Conservation (phyloP, 805 yeast genomes). For the Pichia insulana region DNA sequence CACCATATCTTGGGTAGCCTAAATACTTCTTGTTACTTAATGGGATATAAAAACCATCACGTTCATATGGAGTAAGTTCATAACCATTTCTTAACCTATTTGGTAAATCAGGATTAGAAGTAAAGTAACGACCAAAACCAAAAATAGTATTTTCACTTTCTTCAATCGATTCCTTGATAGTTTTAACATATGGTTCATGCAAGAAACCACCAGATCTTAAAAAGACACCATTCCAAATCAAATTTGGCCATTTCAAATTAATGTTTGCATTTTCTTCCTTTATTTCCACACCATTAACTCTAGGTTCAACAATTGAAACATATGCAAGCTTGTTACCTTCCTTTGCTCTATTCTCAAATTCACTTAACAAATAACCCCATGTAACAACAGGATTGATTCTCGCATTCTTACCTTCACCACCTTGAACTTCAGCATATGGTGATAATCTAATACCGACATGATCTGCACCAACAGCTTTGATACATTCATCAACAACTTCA, state of each 20-base stretch:
- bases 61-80: slow-evolving; percentile 30
- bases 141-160: slow-evolving; percentile 35
- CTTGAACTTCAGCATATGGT: slow-evolving; percentile 36
- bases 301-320: slow-evolving; percentile 44
- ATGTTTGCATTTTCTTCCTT: slow-evolving; percentile 1
- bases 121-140: slow-evolving; percentile 32
- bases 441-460: slow-evolving; percentile 41
- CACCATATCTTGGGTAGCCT: slow-evolving; percentile 8
- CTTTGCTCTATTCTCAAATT: slow-evolving; percentile 29
- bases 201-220: slow-evolving; percentile 20
- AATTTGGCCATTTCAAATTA: slow-evolving; percentile 13
- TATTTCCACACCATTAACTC: slow-evolving; percentile 49
- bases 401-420: slow-evolving; percentile 29
- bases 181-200: slow-evolving; percentile 18
- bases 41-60: slow-evolving; percentile 31
- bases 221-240: slow-evolving; percentile 18
- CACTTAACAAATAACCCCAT: slow-evolving; percentile 30
- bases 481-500: slow-evolving; percentile 43
- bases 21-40: slow-evolving; percentile 11
- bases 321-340: slow-evolving; percentile 17
- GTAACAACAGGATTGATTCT: slow-evolving; percentile 29
- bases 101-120: slow-evolving; percentile 38
- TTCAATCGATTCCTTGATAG: slow-evolving; percentile 9
- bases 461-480: slow-evolving; percentile 43
- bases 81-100: slow-evolving; percentile 29